Evolutionary conservation across 306 rosid genomes (phyloP).

Genomic region (Quercus cerris): DNA sequence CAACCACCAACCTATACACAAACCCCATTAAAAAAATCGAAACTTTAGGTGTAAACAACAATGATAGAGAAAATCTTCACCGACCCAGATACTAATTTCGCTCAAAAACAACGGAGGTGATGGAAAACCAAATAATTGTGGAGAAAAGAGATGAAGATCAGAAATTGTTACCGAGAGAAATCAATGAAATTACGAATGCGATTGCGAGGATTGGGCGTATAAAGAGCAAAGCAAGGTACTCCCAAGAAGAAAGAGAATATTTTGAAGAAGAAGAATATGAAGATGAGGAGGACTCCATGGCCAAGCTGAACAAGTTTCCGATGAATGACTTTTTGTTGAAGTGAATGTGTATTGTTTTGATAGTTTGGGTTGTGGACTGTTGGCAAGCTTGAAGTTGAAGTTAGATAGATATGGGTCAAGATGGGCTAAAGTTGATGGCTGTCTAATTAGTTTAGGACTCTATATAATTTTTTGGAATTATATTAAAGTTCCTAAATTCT

Average conservation of each 20-base stretch:
- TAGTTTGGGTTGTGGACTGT: neutral
- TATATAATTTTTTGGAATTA: no score
- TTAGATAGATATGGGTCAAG: neutral
- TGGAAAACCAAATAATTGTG: neutral
- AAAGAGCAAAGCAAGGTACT: conserved; percentile 36
- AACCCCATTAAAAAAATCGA: neutral
- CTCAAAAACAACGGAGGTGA: neutral
- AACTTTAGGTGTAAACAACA: neutral
- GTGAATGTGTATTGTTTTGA: no score
- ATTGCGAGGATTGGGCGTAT: conserved; percentile 64
- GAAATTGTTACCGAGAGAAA: conserved; percentile 44
- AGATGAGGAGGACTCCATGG: conserved; percentile 34
- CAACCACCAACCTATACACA: conserved; percentile 66
- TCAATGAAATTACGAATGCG: conserved; percentile 49
- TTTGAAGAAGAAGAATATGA: conserved; percentile 13
- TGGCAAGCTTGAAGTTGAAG: neutral
- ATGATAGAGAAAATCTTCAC: neutral
- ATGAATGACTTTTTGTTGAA: neutral
- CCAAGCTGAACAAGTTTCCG: neutral
- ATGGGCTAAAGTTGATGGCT: neutral
- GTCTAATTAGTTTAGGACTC: neutral
- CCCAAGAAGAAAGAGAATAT: conserved; percentile 36
- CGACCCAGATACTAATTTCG: conserved; percentile 11
- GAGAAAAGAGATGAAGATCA: neutral
- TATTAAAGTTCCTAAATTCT: no score